Base-by-base conservation (phyloP, 805 yeast species). In the Suhomyces xylopsoci region DNA sequence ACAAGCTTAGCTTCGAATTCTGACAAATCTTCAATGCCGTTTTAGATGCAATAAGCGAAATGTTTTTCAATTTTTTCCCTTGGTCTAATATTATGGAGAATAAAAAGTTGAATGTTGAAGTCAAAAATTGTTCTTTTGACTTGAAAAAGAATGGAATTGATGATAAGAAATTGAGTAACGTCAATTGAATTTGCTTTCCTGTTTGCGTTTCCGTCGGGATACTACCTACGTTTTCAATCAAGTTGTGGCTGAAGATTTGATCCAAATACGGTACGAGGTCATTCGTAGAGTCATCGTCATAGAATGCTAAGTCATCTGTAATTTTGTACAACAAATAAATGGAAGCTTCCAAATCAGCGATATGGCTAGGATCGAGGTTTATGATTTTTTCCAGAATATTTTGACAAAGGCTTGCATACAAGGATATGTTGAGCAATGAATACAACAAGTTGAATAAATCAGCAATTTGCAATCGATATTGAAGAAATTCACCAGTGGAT, bases 381-480 rank as follows among this genome's bases (percentile, higher is more conserved):
- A 45, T 36, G 10, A 70, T 49, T 32, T 64, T 63, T 1, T 58
- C 51, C 5, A 67, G 52, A 1, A 81, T 66, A 32, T 71, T 72
- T 7, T 62, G 59, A 1, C 73, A 58, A 26, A 88, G 64, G 19
- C 68, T 73, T 4, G 72, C 70, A 56, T 80, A 81, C 36, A 89
- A 65, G 1, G 77, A 69, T 0, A 26, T 51, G 38, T 88, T 89
- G 36, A 90, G 74, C 5, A 88, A 73, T 0, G 90, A 81, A 71
- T 86, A 89, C 1, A 86, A 68, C 0, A 82, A 74, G 51, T 90
- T 94, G 57, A 89, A 81, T 38, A 92, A 75, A 59, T 94, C 98
- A 1, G 86, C 80, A 8, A 87, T 86, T 55, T 87, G 93, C 30
- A 81, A 71, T 59, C 97, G 78, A 66, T 83, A 93, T 24, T 82